These are phyloP conservation scores for Xylaria longipes DNA, from an alignment of 495 filamentous ascomycete species.

Conservation along the genomic window DNA sequence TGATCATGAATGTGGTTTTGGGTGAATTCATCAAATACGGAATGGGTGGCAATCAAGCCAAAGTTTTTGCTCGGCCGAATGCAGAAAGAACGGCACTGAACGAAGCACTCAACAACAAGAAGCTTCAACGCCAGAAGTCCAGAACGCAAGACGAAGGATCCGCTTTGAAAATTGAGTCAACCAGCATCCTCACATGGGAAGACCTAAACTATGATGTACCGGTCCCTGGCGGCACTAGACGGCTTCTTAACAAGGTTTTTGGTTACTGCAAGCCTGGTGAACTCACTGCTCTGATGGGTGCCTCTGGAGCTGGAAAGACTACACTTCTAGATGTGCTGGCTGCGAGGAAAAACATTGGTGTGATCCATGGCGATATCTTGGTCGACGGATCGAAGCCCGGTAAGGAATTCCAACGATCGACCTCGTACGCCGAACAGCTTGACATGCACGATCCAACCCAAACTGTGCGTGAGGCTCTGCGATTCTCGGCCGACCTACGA, in stretches of 20 bases:
- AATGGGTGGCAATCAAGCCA: constrained; percentile 78
- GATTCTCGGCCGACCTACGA: constrained; percentile 81
- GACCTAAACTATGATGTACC: constrained; percentile 81
- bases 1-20: constrained; percentile 70
- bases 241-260: constrained; percentile 72
- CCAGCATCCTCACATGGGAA: constrained; percentile 78
- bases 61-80: constrained; percentile 75
- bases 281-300: constrained; percentile 84
- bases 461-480: constrained; percentile 83
- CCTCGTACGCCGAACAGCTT: constrained; percentile 79
- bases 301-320: constrained; percentile 87
- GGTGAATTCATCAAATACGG: constrained; percentile 80
- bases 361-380: constrained; percentile 74
- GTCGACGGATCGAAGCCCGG: constrained; percentile 73
- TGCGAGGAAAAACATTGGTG: constrained; percentile 76
- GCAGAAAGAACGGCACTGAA: constrained; percentile 74
- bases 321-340: constrained; percentile 82
- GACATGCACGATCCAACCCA: constrained; percentile 80
- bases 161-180: constrained; percentile 69
- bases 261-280: constrained; percentile 82
- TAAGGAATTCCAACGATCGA: constrained; percentile 78
- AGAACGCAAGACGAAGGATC: constrained; percentile 54
- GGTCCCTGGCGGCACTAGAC: constrained; percentile 68
- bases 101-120: constrained; percentile 63
- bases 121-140: constrained; percentile 59